These are phyloP conservation scores for Fraxinus platypoda DNA, from an alignment of 305 asterid genomes.

Conservation along the genomic window DNA sequence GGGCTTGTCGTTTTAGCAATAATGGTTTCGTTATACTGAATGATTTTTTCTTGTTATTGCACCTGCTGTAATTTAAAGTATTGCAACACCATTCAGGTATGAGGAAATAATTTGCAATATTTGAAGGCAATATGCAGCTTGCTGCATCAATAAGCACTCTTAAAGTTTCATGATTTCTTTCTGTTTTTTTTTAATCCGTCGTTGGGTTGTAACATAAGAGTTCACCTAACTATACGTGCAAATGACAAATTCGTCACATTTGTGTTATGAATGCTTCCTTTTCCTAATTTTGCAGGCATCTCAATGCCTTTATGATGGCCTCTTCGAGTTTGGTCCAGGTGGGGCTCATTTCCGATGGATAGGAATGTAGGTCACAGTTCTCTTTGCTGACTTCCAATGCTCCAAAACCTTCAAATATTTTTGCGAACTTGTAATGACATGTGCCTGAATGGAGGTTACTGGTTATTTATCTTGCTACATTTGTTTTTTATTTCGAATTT, in stretches of 20 bases:
- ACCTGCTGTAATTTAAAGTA: background rate
- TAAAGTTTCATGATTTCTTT: background rate
- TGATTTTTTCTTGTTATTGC: background rate
- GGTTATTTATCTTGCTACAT: background rate
- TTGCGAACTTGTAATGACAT: background rate
- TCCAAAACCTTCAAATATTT: background rate
- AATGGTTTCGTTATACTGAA: background rate
- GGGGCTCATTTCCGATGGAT: background rate
- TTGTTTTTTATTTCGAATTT: background rate
- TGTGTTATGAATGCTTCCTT: slow-evolving; percentile 4
- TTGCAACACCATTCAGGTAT: background rate
- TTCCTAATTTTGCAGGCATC: slow-evolving; percentile 32
- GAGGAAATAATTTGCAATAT: background rate
- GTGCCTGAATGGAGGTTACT: background rate
- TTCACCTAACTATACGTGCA: background rate
- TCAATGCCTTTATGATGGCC: slow-evolving; percentile 48
- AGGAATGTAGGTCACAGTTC: slow-evolving; percentile 18
- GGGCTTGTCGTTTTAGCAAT: background rate
- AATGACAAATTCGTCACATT: background rate
- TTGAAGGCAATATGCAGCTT: background rate
- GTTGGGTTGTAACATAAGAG: background rate
- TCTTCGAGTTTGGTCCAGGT: background rate
- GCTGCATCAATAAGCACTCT: background rate
- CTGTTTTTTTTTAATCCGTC: background rate
- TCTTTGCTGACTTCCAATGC: slow-evolving; percentile 1